A percentile compares a stretch with the other conserved stretches of the same genome.
These are phyloP conservation scores for Nyssa sinensis DNA, from an alignment of 148 eudicot genomes.

Conservation along the genomic window DNA sequence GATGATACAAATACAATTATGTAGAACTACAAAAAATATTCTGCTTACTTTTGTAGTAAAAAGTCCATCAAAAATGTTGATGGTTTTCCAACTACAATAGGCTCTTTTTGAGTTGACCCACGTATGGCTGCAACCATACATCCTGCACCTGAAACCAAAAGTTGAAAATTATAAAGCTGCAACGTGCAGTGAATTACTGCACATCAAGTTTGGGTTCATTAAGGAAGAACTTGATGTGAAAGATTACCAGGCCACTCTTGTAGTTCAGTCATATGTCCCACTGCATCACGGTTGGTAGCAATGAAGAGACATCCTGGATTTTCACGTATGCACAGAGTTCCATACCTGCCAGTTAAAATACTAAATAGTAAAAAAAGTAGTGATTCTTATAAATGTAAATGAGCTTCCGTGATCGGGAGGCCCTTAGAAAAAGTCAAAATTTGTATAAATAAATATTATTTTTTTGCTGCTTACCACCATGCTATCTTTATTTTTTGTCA, in stretches of 20 bases:
- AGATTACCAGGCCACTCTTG: conserved; percentile 95
- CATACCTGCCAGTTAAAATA: conserved; percentile 58
- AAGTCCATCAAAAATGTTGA: conserved; percentile 86
- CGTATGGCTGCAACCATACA: conserved; percentile 96
- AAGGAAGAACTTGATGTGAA: background rate
- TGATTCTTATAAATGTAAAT: too few species aligned
- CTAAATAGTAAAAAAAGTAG: background rate
- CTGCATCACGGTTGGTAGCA: conserved; percentile 91
- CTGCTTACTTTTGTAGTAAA: conserved; percentile 64
- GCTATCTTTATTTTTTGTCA: background rate
- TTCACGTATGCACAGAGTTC: conserved; percentile 89
- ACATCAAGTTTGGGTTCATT: background rate
- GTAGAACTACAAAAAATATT: background rate
- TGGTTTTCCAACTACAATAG: conserved; percentile 90
- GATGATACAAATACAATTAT: background rate
- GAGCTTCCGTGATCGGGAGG: background rate
- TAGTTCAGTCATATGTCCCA: conserved; percentile 81
- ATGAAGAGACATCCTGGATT: conserved; percentile 96
- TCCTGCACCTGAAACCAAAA: conserved; percentile 71
- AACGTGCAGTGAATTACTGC: background rate
- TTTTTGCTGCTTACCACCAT: too few species aligned
- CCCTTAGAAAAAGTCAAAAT: background rate
- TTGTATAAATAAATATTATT: background rate
- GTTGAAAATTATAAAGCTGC: background rate
- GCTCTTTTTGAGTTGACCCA: conserved; percentile 83